Conservation (phyloP, 495 filamentous ascomycete species). For the Penicillium canariense region DNA sequence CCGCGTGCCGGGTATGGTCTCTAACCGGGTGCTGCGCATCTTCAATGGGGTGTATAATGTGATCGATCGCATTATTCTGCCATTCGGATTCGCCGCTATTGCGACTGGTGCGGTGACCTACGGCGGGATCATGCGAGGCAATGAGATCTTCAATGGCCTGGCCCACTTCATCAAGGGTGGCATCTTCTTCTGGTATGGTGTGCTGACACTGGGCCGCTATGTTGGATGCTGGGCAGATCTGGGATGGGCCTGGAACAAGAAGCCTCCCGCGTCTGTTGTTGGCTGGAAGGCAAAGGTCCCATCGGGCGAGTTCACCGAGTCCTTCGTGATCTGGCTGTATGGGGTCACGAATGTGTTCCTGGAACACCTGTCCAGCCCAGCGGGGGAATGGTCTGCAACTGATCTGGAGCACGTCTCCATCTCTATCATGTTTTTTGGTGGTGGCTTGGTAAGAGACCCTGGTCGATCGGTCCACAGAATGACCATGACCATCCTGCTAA, state of each 20-base stretch:
- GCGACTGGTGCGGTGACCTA: conserved; percentile 64
- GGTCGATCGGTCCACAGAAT: background rate
- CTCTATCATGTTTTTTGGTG: conserved; percentile 90
- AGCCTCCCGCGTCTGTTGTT: conserved; percentile 59
- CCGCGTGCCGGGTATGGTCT: conserved; percentile 56
- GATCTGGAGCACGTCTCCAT: conserved; percentile 95
- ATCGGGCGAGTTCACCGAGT: conserved; percentile 86
- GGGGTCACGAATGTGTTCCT: conserved; percentile 88
- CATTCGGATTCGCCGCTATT: conserved; percentile 64
- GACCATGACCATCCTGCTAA: background rate
- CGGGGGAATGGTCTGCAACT: conserved; percentile 65
- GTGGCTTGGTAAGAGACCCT: conserved; percentile 66
- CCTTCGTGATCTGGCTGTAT: conserved; percentile 83
- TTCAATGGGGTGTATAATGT: conserved; percentile 56
- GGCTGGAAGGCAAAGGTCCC: conserved; percentile 64
- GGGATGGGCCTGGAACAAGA: conserved; percentile 95
- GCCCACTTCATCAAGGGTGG: conserved; percentile 96
- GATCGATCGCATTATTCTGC: conserved; percentile 60
- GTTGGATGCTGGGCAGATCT: conserved; percentile 86
- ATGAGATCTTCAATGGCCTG: conserved; percentile 74
- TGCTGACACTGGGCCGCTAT: conserved; percentile 86
- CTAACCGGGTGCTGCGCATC: conserved; percentile 57
- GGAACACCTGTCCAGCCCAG: conserved; percentile 77
- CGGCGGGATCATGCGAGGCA: conserved; percentile 64
- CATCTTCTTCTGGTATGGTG: conserved; percentile 93